A percentile compares a stretch with the other conserved stretches of the same genome.
Conservation (phyloP, 1,284 basidiomycete species). For the Cryptococcus deneoformans region DNA sequence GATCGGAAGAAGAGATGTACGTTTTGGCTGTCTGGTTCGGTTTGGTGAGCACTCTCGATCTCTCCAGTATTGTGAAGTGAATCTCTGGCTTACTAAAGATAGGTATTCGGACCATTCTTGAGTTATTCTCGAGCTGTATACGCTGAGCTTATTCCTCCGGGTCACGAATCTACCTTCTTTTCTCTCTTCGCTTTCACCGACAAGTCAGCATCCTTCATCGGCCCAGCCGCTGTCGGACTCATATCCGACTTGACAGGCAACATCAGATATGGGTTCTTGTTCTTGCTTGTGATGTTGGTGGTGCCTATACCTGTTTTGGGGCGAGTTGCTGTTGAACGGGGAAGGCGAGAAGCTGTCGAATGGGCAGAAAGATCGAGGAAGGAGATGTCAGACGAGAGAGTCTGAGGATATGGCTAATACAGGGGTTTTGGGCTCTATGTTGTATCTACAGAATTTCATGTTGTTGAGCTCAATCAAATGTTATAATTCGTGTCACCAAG, state of each 20-base stretch:
- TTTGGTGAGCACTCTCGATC: conserved; percentile 32
- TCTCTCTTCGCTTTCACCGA: conserved; percentile 78
- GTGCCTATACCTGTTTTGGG: conserved; percentile 70
- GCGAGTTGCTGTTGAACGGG: conserved; percentile 65
- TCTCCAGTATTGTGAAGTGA: background rate
- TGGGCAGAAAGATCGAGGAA: conserved; percentile 18
- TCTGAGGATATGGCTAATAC: no score
- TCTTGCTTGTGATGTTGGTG: conserved; percentile 76
- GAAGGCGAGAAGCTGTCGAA: conserved; percentile 58
- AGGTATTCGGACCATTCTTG: conserved; percentile 50
- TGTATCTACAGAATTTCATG: no score
- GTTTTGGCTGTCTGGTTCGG: conserved; percentile 78
- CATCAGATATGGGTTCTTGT: conserved; percentile 84
- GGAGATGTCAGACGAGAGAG: background rate
- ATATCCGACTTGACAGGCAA: conserved; percentile 83
- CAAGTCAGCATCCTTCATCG: conserved; percentile 82
- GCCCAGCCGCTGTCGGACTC: conserved; percentile 76
- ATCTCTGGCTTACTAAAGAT: background rate
- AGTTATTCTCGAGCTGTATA: conserved; percentile 47
- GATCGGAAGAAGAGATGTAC: conserved; percentile 78
- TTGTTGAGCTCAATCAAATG: no score
- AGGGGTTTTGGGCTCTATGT: no score
- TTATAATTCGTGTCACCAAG: no score
- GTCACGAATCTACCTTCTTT: conserved; percentile 50
- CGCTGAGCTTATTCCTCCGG: conserved; percentile 48